A percentile compares a stretch with the other conserved stretches of the same genome.
Conservation (phyloP, 192 early-diverging fungal genomes). For the Backusella macrospora region DNA sequence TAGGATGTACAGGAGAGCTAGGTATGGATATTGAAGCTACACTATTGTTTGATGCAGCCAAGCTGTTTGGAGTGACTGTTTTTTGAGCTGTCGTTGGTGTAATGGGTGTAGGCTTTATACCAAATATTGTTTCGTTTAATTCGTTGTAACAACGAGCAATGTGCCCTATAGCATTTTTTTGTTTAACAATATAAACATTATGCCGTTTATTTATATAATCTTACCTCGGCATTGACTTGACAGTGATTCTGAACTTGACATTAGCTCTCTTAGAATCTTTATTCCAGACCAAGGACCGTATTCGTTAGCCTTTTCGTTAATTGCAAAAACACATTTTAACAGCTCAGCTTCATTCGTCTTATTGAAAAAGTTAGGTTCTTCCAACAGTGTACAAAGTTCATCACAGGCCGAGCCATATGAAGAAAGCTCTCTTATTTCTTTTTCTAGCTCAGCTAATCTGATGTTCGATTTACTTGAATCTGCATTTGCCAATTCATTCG, state of each 20-base stretch:
- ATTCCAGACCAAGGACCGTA: constrained; percentile 20
- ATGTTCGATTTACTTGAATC: background rate
- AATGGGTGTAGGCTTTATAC: background rate
- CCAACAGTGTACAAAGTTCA: constrained; percentile 13
- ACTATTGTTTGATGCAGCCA: background rate
- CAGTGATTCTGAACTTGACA: background rate
- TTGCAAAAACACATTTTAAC: background rate
- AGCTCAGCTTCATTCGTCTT: background rate
- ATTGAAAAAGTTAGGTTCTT: background rate
- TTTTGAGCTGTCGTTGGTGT: background rate
- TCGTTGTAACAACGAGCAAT: background rate
- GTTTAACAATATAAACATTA: background rate
- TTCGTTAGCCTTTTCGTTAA: constrained; percentile 11
- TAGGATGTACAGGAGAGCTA: background rate
- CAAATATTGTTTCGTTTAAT: background rate
- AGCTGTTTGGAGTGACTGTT: background rate
- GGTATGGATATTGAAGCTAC: background rate
- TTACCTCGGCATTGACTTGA: background rate
- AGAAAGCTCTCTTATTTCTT: constrained; percentile 15
- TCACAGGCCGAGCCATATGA: constrained; percentile 22
- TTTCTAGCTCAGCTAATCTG: constrained; percentile 11
- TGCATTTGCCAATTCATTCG: background rate
- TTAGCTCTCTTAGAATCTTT: background rate
- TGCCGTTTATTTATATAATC: too few relatives aligned
- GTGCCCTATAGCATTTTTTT: background rate